Percentiles rank a stretch among this genome's conserved stretches.
These are phyloP conservation scores for Micractinium sp. DNA, from an alignment of 139 green algal genomes.

Conservation along the genomic window DNA sequence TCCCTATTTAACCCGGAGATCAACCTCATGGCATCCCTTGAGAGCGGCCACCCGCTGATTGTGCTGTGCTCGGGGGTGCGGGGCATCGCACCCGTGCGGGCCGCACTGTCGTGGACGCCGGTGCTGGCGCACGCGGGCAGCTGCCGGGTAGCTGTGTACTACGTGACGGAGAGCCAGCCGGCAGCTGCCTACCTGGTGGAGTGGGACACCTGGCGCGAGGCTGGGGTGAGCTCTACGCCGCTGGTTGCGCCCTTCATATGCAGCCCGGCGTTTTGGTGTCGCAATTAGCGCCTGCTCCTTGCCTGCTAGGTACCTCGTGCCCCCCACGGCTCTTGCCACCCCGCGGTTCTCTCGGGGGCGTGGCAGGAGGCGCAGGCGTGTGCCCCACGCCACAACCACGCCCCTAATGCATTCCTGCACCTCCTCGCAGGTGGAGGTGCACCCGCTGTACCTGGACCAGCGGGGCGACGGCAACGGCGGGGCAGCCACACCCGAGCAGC, in stretches of 20 bases:
- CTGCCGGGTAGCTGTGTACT: conserved; percentile 47
- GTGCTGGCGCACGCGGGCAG: conserved; percentile 78
- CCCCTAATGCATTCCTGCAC: not conserved
- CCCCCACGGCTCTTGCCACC: not conserved
- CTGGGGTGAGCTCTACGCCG: conserved; percentile 72
- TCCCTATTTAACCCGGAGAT: conserved; percentile 74
- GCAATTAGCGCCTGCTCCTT: too few relatives aligned
- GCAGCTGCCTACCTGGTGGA: conserved; percentile 77
- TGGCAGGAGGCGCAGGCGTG: too few relatives aligned
- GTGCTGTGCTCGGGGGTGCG: conserved; percentile 64
- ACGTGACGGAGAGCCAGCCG: conserved; percentile 49
- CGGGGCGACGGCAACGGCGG: conserved; percentile 11
- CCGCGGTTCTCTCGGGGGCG: not conserved
- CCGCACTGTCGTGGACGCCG: conserved; percentile 74
- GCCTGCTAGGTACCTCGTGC: too few relatives aligned
- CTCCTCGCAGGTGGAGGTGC: conserved; percentile 39
- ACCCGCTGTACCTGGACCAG: conserved; percentile 7
- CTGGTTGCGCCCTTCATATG: too few relatives aligned
- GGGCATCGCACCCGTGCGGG: conserved; percentile 71
- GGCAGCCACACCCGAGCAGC: conserved; percentile 1
- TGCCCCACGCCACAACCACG: not conserved
- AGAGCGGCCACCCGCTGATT: conserved; percentile 75
- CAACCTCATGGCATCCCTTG: conserved; percentile 57
- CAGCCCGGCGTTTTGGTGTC: too few relatives aligned
- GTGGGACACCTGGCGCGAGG: conserved; percentile 83